Percentiles rank a stretch among this genome's conserved stretches.
These are phyloP conservation scores for Saccharomycopsis fibuligera DNA, from an alignment of 805 yeast species.

Conservation along the genomic window DNA sequence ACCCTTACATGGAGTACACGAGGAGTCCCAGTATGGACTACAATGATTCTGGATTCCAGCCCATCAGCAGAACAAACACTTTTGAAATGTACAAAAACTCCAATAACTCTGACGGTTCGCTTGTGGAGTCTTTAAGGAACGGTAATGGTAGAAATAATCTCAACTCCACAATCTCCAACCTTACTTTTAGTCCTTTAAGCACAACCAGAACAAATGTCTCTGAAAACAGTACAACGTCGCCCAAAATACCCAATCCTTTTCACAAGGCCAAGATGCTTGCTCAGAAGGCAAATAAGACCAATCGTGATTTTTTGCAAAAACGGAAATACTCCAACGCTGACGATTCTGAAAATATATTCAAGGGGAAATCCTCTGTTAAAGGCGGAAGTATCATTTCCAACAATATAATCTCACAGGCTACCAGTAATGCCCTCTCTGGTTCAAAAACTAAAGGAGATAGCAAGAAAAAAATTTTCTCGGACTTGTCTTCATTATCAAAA, in stretches of 20 bases:
- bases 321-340: slow-evolving; percentile 4
- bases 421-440: background rate
- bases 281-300: slow-evolving; percentile 7
- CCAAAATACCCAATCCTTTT: slow-evolving; percentile 8
- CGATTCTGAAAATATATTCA: slow-evolving; percentile 2
- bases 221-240: background rate
- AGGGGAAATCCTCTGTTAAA: background rate
- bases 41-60: slow-evolving; percentile 9
- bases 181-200: slow-evolving; percentile 19
- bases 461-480: slow-evolving; percentile 8
- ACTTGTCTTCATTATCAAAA: slow-evolving; percentile 11
- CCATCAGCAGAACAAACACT: slow-evolving; percentile 6
- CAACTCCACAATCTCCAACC: slow-evolving; percentile 14
- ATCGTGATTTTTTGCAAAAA: slow-evolving; percentile 10
- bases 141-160: slow-evolving; percentile 2
- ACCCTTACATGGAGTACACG: no score
- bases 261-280: slow-evolving; percentile 14
- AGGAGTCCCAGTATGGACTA: background rate
- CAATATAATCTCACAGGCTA: background rate
- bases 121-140: background rate
- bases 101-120: slow-evolving; percentile 13
- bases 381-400: background rate
- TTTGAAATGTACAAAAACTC: slow-evolving; percentile 15
- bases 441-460: background rate
- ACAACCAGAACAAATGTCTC: slow-evolving; percentile 12